Evolutionary conservation across 208 protist species (phyloP), one percentile per base, ranked within the genome.

Genomic region (Leishmania aethiopica): DNA sequence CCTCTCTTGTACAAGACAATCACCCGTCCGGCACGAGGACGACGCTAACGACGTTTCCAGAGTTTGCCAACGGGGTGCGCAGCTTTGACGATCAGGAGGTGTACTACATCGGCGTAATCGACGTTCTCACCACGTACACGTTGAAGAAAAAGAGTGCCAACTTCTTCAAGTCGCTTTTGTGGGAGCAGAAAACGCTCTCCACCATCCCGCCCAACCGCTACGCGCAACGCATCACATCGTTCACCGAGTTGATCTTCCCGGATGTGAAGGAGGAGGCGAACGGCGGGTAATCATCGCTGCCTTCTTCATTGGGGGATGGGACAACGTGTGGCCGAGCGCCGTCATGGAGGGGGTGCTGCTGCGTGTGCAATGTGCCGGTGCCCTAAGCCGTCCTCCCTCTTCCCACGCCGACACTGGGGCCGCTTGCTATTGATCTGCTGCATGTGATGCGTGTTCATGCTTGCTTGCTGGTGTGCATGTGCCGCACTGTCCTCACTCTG

Each of bases 71-170:
- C 35, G 92, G 93, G 22, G 84, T 98, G 40, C 79, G 74, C 69
- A 96, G 93, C 81, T 42, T 96, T 35, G 82, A 89, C 75, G 85
- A 92, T 37, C 88, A 96, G 80, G 95, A 98, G 77, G 79, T 92
- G 2, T 98, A 96, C 83, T 98, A 95, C 80, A 91, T 98, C 79
- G 95, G 95, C 40, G 89, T 98, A 53, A 98, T 98, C 75, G 95
- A 98, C 80, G 90, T 95, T 76, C 87, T 98, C 47, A 96, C 95
- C 40, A 79, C 70, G 57, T 98, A 98, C 83, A 94, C 76, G 77
- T 69, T 60, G n/a, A 96, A 96, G 81, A 98, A 98, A 87, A 95
- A 94, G 79, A 42, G 72, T 2, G 93, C 95, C 37, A 96, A 98
- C 80, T 96, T 96, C 84, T 96, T 79, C 84, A 98, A 98, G 77